phyloP scores from a whole-genome alignment of 768 basidiomycete genomes.

The Amanita rubescens region DNA sequence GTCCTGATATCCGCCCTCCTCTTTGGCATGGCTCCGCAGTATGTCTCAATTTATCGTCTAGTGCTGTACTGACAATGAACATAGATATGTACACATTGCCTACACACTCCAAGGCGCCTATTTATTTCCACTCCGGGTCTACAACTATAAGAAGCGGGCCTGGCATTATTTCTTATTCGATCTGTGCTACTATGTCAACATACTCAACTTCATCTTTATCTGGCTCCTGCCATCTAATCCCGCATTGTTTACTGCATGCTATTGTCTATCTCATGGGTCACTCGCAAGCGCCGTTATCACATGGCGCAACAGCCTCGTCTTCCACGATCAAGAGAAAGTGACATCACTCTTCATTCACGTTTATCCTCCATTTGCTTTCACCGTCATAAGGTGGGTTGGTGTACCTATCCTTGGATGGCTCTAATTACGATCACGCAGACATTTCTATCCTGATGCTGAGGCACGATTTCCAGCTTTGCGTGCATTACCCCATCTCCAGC shows the following conservation, averaged over 20 bases:
- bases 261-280: conserved; percentile 85
- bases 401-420: neutral
- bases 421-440: conserved; percentile 36
- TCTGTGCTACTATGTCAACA: conserved; percentile 88
- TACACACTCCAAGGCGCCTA: conserved; percentile 76
- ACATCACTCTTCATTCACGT: conserved; percentile 94
- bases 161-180: conserved; percentile 96
- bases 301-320: conserved; percentile 97
- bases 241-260: conserved; percentile 83
- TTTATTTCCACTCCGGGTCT: conserved; percentile 78
- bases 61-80: conserved; percentile 11
- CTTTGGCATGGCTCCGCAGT: conserved; percentile 86
- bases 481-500: conserved; percentile 62
- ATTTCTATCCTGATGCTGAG: conserved; percentile 79
- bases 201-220: conserved; percentile 86
- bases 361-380: conserved; percentile 86
- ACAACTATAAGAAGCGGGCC: conserved; percentile 83
- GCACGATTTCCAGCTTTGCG: conserved; percentile 80
- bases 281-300: conserved; percentile 94
- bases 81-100: conserved; percentile 82
- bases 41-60: conserved; percentile 25
- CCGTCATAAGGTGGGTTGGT: conserved; percentile 69
- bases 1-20: conserved; percentile 78
- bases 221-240: conserved; percentile 81
- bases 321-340: conserved; percentile 96